Percentiles rank a stretch among this genome's conserved stretches.
Conservation (phyloP, 1,284 basidiomycete genomes). For the Cryptococcus hybrid region DNA sequence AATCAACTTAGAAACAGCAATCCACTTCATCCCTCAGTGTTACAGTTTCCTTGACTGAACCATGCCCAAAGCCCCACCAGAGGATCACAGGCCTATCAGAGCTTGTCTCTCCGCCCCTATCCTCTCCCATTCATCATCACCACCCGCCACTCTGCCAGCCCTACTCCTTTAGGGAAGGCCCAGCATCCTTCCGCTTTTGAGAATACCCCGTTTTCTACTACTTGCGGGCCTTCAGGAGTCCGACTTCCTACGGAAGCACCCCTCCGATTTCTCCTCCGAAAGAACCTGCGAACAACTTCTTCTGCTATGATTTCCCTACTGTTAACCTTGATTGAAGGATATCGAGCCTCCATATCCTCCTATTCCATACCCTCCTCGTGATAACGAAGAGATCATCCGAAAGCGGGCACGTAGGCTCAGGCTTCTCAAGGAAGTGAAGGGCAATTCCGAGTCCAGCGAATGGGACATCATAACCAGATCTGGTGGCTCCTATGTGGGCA, state of each 20-base stretch:
- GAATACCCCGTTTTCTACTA: no score
- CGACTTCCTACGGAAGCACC: no score
- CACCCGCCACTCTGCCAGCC: no score
- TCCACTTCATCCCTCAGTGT: neutral
- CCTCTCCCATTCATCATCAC: conserved; percentile 23
- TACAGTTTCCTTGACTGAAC: neutral
- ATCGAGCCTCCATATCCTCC: conserved; percentile 1
- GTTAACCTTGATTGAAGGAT: conserved; percentile 6
- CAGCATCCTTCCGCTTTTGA: no score
- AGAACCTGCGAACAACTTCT: no score
- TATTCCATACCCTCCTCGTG: conserved; percentile 2
- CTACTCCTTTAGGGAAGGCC: no score
- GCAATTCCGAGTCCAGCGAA: conserved; percentile 4
- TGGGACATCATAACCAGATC: conserved; percentile 5
- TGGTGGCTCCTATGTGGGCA: no score
- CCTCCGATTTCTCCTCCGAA: no score
- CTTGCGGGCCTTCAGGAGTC: no score
- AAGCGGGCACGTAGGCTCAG: conserved; percentile 2
- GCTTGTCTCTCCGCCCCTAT: conserved; percentile 20
- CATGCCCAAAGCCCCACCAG: conserved; percentile 18
- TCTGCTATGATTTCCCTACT: neutral
- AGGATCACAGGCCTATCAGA: conserved; percentile 13
- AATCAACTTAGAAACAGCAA: neutral
- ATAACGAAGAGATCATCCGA: neutral
- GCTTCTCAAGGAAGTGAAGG: conserved; percentile 4